A percentile compares a stretch with the other conserved stretches of the same genome.
Evolutionary conservation across 306 rosid genomes (phyloP).

Genomic region (Cicer bijugum): DNA sequence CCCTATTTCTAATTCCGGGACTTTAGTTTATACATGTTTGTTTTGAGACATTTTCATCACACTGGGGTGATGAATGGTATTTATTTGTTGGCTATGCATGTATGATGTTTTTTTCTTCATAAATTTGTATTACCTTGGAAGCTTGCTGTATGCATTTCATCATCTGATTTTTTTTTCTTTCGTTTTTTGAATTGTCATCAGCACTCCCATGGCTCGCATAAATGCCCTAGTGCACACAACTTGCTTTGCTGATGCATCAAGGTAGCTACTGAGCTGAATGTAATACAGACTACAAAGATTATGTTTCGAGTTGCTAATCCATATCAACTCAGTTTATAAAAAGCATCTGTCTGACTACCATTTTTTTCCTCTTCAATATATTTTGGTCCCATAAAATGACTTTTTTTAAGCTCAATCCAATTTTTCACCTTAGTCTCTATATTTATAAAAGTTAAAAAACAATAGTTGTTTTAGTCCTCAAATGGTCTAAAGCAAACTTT

Average conservation of each 20-base stretch:
- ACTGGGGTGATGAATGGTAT: constrained; percentile 8
- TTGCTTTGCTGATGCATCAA: constrained; percentile 90
- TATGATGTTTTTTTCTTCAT: constrained; percentile 19
- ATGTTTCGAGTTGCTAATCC: constrained; percentile 35
- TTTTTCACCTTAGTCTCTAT: not conserved
- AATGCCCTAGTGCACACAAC: constrained; percentile 88
- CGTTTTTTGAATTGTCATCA: constrained; percentile 40
- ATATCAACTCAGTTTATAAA: constrained; percentile 26
- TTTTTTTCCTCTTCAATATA: not conserved
- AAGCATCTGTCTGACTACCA: not conserved
- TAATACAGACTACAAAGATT: constrained; percentile 36
- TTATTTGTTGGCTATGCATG: constrained; percentile 37
- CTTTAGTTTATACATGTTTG: constrained; percentile 11
- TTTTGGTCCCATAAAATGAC: not conserved
- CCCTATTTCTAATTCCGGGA: too few species aligned
- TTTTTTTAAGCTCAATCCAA: not conserved
- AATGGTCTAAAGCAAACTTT: not conserved
- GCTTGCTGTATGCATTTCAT: constrained; percentile 31
- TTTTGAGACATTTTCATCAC: constrained; percentile 28
- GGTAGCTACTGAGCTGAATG: constrained; percentile 60
- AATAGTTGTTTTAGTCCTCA: not conserved
- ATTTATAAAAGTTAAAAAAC: not conserved
- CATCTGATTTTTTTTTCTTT: constrained; percentile 27
- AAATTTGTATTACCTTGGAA: constrained; percentile 30
- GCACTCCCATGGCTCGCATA: constrained; percentile 81